Evolutionary conservation across 108 stramenopile species (phyloP).

Genomic region (Cyclotella distinguenda): DNA sequence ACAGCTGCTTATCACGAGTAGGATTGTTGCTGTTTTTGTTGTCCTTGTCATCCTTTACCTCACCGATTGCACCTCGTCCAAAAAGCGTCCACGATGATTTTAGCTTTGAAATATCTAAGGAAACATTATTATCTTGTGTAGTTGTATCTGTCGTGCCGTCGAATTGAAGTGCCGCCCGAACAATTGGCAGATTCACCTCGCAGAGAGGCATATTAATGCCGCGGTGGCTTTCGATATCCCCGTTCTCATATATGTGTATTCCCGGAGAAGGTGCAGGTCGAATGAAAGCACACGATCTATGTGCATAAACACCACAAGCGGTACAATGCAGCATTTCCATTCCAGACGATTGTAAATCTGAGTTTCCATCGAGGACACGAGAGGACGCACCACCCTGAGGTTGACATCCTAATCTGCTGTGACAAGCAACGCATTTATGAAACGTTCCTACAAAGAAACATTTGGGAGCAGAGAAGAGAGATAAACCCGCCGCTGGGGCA

Average conservation of each 20-base stretch:
- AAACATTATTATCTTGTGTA: background rate
- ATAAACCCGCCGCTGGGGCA: constrained; percentile 14
- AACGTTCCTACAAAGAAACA: constrained; percentile 53
- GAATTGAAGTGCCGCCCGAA: constrained; percentile 10
- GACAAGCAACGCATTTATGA: constrained; percentile 60
- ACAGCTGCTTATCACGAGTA: too few relatives aligned
- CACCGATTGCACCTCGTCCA: constrained; percentile 6
- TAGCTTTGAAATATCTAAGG: background rate
- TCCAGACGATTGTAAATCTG: background rate
- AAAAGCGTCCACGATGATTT: constrained; percentile 14
- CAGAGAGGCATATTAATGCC: constrained; percentile 6
- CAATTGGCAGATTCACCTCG: constrained; percentile 24
- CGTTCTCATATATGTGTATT: background rate
- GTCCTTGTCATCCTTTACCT: background rate
- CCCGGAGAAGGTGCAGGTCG: background rate
- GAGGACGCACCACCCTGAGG: too few relatives aligned
- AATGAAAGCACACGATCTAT: constrained; percentile 67
- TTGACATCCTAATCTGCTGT: constrained; percentile 38
- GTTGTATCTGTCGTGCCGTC: background rate
- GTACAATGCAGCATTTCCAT: constrained; percentile 56
- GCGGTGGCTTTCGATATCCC: background rate
- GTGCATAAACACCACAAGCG: constrained; percentile 72
- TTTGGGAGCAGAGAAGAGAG: constrained; percentile 23
- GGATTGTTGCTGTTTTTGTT: too few relatives aligned
- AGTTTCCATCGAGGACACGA: background rate